phyloP scores from a whole-genome alignment of 1,284 basidiomycete species.

The Ganoderma lingzhi region DNA sequence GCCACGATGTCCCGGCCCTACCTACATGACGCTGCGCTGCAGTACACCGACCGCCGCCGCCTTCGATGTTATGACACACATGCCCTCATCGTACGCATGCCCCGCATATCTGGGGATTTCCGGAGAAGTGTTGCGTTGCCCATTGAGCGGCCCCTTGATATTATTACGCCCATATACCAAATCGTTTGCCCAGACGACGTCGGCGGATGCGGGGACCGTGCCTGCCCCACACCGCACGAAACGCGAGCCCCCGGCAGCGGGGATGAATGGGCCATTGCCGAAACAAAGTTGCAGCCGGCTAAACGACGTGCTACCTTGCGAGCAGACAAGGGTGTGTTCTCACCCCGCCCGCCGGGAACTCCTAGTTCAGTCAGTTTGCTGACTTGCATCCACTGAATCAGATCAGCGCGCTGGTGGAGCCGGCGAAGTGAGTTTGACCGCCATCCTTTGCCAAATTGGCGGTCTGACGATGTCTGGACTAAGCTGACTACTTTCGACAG shows the following conservation, averaged over 20 bases:
- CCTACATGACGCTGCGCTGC: neutral
- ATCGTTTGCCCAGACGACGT: neutral
- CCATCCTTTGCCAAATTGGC: neutral
- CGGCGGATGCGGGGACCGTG: neutral
- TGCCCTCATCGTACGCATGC: neutral
- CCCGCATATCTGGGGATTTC: neutral
- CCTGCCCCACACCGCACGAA: neutral
- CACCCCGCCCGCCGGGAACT: neutral
- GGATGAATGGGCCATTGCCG: neutral
- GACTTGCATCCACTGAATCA: neutral
- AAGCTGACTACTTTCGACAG: neutral
- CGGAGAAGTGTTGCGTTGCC: neutral
- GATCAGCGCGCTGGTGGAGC: neutral
- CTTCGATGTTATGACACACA: constrained; percentile 1
- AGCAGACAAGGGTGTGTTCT: neutral
- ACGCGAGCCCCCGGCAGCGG: neutral
- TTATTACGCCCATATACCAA: neutral
- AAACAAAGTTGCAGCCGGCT: neutral
- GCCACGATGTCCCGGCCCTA: neutral
- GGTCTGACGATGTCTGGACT: neutral
- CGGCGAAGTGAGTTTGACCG: neutral
- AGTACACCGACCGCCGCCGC: neutral
- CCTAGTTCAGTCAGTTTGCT: neutral
- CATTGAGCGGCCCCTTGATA: neutral
- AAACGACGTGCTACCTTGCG: neutral